Base-by-base conservation (phyloP, 2,329 filamentous ascomycete genomes). In the Parafenestella ontariensis region DNA sequence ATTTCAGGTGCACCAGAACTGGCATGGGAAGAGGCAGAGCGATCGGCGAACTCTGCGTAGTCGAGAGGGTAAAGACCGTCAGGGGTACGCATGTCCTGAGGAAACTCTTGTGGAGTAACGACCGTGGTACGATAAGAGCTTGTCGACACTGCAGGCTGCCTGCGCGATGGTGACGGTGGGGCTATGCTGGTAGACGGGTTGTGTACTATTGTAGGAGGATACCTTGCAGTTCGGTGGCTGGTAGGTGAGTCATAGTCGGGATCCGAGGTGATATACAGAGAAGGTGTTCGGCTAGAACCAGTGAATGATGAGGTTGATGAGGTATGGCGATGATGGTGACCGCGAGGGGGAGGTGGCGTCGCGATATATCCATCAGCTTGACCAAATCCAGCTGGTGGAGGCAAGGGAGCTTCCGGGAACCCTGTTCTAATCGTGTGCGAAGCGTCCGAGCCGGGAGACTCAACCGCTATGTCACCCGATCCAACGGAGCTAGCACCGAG, bases 341-440 rank as follows among this genome's bases (percentile, higher is more conserved):
- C 45, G 20, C 63, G 62, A 11, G 68, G 54, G 21, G 61, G 46
- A 33, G 55, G 56, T 31, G 62, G 55, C 8, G 64, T 61, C 5
- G 67, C 51, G 31, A 48, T 59, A 52, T 69, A 72, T 13, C 51
- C 57, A n/a, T 55, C 52, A 37, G 62, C 42, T 6, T 62, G 60
- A 17, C 54, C 51, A 29, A 62, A 66, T 8, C 45, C 33, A 5
- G 59, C 24, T 26, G 54, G 46, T 3, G 66, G 61, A 29, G 65
- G 58, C 34, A 70, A 39, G 15, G 65, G 46, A 34, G 65, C 58
- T 10, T 75, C 72, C n/a, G 70, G 68, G 15, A 64, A 70, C 3
- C 72, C 72, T 21, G 72, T 75, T 6, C 66, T 65, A 11, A 73
- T 46, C 3, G 64, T 64, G 46, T 67, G 68, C 5, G 71, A 73